Evolutionary conservation across 306 rosid species (phyloP).

Genomic region (Rosa chinensis): DNA sequence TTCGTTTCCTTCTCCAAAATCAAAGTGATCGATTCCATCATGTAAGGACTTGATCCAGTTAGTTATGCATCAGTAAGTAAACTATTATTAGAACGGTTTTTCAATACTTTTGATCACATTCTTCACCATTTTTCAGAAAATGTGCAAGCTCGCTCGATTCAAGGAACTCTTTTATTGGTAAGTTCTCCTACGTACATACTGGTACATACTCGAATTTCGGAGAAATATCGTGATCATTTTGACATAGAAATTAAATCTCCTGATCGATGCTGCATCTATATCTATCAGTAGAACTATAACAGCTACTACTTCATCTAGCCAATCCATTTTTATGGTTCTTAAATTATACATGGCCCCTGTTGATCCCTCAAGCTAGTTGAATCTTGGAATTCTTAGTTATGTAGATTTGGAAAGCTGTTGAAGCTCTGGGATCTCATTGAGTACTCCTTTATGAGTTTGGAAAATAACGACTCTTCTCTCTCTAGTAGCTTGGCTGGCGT

Average conservation of each 20-base stretch:
- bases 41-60: too few relatives aligned
- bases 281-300: not conserved
- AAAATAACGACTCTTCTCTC: constrained; percentile 85
- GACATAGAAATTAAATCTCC: not conserved
- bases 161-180: not conserved
- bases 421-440: constrained; percentile 73
- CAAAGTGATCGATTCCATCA: too few relatives aligned
- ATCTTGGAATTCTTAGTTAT: constrained; percentile 9
- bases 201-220: not conserved
- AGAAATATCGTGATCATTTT: not conserved
- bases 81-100: too few relatives aligned
- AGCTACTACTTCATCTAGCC: not conserved
- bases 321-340: constrained; percentile 6
- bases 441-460: constrained; percentile 79
- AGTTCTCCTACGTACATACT: not conserved
- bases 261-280: not conserved
- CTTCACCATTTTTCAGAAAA: not conserved
- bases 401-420: constrained; percentile 52
- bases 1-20: too few relatives aligned
- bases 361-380: not conserved
- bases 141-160: not conserved
- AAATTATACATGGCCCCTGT: not conserved
- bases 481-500: constrained; percentile 74
- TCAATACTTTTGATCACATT: not conserved
- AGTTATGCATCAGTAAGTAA: too few relatives aligned